These are phyloP conservation scores for Cephalotrichum gorgonifer DNA, from an alignment of 2,329 filamentous ascomycete genomes.

Conservation along the genomic window DNA sequence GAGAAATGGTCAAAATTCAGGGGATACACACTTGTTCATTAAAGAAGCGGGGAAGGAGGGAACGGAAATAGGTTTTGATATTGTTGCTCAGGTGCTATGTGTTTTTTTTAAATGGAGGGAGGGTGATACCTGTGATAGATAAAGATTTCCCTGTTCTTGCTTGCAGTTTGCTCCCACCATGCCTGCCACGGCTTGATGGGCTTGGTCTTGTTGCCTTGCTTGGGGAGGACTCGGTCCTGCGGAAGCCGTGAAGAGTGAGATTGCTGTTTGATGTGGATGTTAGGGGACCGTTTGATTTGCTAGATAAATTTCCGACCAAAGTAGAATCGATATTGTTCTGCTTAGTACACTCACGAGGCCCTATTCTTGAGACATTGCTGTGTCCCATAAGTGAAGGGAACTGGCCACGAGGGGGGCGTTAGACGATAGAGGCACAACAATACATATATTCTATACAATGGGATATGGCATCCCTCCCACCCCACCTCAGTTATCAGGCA, in stretches of 20 bases:
- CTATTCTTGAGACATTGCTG: no score
- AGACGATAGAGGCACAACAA: no score
- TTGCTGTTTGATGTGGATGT: no score
- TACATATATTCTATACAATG: conserved; percentile 1
- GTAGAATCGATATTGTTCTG: no score
- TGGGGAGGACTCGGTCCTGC: no score
- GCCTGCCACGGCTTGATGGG: no score
- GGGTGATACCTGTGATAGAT: neutral
- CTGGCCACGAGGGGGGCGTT: no score
- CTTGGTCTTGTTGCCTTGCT: neutral
- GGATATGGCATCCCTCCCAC: neutral
- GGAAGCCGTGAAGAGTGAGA: no score
- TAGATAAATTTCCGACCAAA: no score
- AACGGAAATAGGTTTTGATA: neutral
- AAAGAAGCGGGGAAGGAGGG: neutral
- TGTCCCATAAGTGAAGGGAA: no score
- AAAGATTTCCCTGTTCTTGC: neutral
- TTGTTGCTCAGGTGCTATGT: neutral
- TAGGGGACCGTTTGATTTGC: no score
- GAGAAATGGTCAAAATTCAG: neutral
- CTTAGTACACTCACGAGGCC: no score
- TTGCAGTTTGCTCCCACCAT: neutral
- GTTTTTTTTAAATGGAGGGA: neutral
- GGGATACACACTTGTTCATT: neutral
- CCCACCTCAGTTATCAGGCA: neutral